These are phyloP conservation scores for Pichia phayaonensis DNA, from an alignment of 805 yeast genomes.

Conservation along the genomic window DNA sequence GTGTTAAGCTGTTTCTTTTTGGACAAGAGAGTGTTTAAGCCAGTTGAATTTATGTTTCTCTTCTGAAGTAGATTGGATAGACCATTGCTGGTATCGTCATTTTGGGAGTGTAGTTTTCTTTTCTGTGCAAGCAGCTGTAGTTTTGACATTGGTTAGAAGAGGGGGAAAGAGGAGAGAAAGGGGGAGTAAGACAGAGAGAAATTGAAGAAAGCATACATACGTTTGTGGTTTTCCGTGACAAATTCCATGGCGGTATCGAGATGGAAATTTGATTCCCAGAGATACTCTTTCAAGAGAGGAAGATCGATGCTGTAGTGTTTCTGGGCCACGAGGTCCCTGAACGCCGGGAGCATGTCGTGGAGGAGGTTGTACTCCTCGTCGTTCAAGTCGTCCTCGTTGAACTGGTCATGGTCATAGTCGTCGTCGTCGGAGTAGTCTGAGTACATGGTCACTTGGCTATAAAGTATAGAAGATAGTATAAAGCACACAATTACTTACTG, in stretches of 20 bases:
- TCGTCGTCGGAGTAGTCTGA: not conserved
- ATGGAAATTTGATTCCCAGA: conserved; percentile 12
- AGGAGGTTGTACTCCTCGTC: conserved; percentile 33
- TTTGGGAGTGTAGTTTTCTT: not conserved
- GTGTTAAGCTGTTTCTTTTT: not conserved
- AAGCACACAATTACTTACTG: too few relatives aligned
- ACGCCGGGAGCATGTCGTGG: conserved; percentile 12
- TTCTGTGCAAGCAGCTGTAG: conserved; percentile 13
- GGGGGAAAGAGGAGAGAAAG: not conserved
- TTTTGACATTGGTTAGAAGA: conserved; percentile 12
- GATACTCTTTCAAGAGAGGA: conserved; percentile 8
- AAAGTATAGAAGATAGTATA: too few relatives aligned
- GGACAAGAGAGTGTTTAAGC: not conserved
- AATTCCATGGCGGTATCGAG: conserved; percentile 6
- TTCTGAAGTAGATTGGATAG: conserved; percentile 1
- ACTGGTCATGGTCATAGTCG: conserved; percentile 8
- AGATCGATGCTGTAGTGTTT: conserved; percentile 2
- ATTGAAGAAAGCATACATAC: conserved; percentile 6
- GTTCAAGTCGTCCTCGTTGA: conserved; percentile 32
- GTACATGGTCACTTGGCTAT: not conserved
- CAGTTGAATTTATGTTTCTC: not conserved
- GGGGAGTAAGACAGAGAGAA: not conserved
- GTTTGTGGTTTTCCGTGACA: conserved; percentile 5
- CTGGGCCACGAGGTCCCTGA: not conserved
- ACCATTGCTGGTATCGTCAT: not conserved